Conservation (phyloP, 352 stramenopile species). For the Aphanomyces stellatus region DNA sequence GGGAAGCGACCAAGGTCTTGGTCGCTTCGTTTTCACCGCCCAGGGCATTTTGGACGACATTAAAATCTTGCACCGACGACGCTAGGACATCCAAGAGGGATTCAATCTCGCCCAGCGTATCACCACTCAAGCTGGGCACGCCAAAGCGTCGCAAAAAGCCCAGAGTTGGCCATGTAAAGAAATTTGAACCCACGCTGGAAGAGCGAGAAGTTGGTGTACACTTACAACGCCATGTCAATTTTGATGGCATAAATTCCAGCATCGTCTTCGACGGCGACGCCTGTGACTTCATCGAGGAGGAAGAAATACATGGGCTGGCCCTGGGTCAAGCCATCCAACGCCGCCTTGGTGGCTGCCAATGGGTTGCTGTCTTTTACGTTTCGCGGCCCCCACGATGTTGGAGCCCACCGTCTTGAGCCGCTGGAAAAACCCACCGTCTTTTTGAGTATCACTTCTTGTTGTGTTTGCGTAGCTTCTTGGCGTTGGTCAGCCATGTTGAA, state of each 20-base stretch:
- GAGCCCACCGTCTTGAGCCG: not conserved
- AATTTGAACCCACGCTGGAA: not conserved
- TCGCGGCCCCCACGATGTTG: not conserved
- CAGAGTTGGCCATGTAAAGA: not conserved
- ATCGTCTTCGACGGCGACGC: not conserved
- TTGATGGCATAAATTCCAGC: not conserved
- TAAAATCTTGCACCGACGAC: not conserved
- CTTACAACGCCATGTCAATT: not conserved
- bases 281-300: not conserved
- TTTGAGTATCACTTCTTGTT: not conserved
- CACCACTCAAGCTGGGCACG: not conserved
- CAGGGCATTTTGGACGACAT: not conserved
- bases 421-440: not conserved
- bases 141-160: not conserved
- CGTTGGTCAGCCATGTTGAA: not conserved
- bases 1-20: not conserved
- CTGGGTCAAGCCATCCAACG: not conserved
- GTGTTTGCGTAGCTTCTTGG: not conserved
- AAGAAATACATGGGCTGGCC: not conserved
- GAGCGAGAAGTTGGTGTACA: not conserved
- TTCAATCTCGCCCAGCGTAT: not conserved
- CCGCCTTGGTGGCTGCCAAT: not conserved
- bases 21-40: not conserved
- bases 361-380: not conserved
- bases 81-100: not conserved